Evolutionary conservation across 352 stramenopile genomes (phyloP), one percentile per base, ranked within the genome.

Genomic region (Globisporangium paddicum): DNA sequence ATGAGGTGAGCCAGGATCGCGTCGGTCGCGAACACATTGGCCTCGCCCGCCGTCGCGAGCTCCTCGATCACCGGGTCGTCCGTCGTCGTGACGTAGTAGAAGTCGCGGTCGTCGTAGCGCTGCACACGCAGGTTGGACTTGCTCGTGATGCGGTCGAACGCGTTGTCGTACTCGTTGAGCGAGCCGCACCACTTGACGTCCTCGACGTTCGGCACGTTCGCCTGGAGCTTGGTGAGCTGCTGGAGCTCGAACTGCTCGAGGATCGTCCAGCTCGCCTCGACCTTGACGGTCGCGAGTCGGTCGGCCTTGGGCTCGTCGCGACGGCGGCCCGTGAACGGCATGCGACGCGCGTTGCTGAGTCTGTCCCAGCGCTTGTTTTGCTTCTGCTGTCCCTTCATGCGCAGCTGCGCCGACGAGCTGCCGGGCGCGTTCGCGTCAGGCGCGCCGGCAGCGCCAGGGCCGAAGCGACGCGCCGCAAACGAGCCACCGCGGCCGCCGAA

Each of bases 1-100:
- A 99, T 99, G 23, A 99, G 83, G 72, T 99, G 96, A 50, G 95
- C 72, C 53, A 99, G 68, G 59, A 99, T 98, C 40, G 95, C 90
- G 73, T 99, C 97, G 1, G 97, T 99, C 23, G 95, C 93, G 73
- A 98, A 99, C 52, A 99, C 95, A 28, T 95, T 97, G 28, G 79
- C 95, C 21, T 90, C 77, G 52, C 81, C 88, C 60, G 96, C 79
- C 55, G 96, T 93, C 4, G 93, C 93, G 26, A 98, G 73, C 64
- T 97, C 76, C 67, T 98, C 95, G 59, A 99, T 96, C 13, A 98
- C 85, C 11, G 96, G 96, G 78, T 99, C 96, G 67, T 98, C 96
- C 10, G 89, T 98, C 19, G 96, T 98, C 16, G 95, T 98, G 34
- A 98, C 93, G 57, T 96, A 96, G 77, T 98, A 98, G 63, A 98